Evolutionary conservation across 306 rosid genomes (phyloP), one percentile per base, ranked within the genome.

Genomic region (Dryas drummondii): DNA sequence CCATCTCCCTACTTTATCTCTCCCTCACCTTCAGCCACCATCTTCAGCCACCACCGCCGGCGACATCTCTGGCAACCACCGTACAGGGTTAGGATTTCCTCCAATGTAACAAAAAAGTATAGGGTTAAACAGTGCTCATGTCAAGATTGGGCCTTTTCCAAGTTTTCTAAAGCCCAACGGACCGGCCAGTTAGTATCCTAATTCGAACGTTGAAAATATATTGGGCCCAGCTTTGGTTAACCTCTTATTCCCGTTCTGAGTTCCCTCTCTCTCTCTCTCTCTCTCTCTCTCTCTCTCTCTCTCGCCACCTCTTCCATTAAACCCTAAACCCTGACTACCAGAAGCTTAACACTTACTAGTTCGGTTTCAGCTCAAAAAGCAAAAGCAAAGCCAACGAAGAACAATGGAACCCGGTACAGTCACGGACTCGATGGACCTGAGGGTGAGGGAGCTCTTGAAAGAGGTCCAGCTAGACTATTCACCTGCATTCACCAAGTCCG

Each of bases 391-490:
- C 22, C 27, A 16, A 4, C 19, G 15, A 16, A 46, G 6, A 76
- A 48, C 80, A 1, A 83, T 80, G 90, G 88, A 68, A 42, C 17
- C 70, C 5, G 68, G 66, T 15, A 12, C 69, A 7, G 13, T 49
- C 11, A 67, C 79, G 73, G 82, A 86, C 50, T 81, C 89, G 15
- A 81, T 73, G 83, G 97, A 90, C 68, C 69, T 89, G 60, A 94
- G 87, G 82, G 71, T 82, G 46, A 65, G 6, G 12, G 97, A 90
- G 81, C 85, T 94, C 46, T 45, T 94, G 83, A 92, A 88, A 76
- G 97, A 87, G 80, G 87, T 88, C 63, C 78, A 74, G 49, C 76
- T 85, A 0, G 78, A 86, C 45, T 46, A 85, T 69, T 78, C 93
- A 0, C 77, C 81, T 42, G 66, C 61, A 4, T 81, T 88, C 45